phyloP scores from a whole-genome alignment of 163 green algal species.

The Chlorella variabilis region DNA sequence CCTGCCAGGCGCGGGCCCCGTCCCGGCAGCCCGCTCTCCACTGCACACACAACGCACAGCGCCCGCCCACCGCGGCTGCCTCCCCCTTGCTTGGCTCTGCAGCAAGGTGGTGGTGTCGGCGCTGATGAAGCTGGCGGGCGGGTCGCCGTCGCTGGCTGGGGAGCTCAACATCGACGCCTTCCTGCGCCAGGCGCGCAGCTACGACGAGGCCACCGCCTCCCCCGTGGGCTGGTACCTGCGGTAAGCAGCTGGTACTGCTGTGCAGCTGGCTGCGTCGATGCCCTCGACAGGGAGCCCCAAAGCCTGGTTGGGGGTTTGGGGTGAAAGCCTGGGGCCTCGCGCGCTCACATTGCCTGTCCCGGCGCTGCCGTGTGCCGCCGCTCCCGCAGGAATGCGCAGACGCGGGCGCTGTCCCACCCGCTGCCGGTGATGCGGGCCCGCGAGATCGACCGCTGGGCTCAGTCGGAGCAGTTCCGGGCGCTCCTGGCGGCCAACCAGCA shows the following conservation, averaged over 20 bases:
- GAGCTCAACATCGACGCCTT: conserved; percentile 98
- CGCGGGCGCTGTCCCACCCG: conserved; percentile 84
- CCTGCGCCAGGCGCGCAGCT: conserved; percentile 86
- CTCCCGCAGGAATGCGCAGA: conserved; percentile 75
- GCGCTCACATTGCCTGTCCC: no score
- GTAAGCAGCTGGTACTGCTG: background rate
- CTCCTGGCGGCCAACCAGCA: conserved; percentile 42
- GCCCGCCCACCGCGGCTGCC: no score
- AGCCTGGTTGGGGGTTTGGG: background rate
- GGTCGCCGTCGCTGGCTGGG: conserved; percentile 75
- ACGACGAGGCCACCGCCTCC: conserved; percentile 87
- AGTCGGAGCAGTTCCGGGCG: conserved; percentile 67
- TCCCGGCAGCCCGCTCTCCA: background rate
- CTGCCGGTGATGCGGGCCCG: conserved; percentile 92
- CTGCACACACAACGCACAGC: no score
- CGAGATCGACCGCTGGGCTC: conserved; percentile 91
- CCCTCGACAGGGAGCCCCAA: background rate
- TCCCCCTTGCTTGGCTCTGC: background rate
- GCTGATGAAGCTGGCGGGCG: conserved; percentile 96
- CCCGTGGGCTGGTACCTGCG: conserved; percentile 91
- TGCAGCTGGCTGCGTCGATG: background rate
- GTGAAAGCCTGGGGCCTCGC: no score
- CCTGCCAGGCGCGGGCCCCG: no score
- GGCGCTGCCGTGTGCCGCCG: background rate
- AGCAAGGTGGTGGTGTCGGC: conserved; percentile 77